Evolutionary conservation across 83 land plant genomes (phyloP).

Genomic region (Thuja plicata): DNA sequence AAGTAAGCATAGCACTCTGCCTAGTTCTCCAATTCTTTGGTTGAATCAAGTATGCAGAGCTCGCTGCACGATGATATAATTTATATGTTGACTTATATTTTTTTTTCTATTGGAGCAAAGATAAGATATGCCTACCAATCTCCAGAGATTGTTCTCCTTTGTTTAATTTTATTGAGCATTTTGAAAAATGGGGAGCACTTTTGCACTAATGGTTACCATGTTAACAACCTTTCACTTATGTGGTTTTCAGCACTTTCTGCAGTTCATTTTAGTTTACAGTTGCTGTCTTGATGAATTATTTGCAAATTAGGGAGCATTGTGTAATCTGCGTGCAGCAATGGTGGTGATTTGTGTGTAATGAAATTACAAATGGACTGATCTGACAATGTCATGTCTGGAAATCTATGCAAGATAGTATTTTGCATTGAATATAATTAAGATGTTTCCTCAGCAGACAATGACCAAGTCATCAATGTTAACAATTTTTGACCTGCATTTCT

Average conservation of each 20-base stretch:
- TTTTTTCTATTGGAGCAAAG: not conserved
- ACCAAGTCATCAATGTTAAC: not conserved
- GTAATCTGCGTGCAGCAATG: not conserved
- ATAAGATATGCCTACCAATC: not conserved
- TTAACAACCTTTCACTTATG: not conserved
- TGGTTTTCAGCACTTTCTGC: not conserved
- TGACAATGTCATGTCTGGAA: not conserved
- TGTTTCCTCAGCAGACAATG: not conserved
- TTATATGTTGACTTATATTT: not conserved
- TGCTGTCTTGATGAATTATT: not conserved
- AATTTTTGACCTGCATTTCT: not conserved
- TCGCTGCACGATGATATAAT: not conserved
- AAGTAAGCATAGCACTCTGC: not conserved
- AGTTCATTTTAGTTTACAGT: not conserved
- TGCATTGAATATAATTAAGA: not conserved
- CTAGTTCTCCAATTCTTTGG: not conserved
- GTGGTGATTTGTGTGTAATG: not conserved
- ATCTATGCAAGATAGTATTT: not conserved
- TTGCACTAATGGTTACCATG: not conserved
- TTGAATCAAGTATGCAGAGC: not conserved
- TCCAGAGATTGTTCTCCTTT: not conserved
- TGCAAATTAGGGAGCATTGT: not conserved
- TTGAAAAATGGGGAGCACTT: not conserved
- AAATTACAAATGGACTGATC: not conserved
- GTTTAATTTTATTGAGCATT: not conserved